Percentiles rank a stretch among this genome's conserved stretches.
phyloP scores from a whole-genome alignment of 352 stramenopile genomes.

The Pythium vanterpoolii region DNA sequence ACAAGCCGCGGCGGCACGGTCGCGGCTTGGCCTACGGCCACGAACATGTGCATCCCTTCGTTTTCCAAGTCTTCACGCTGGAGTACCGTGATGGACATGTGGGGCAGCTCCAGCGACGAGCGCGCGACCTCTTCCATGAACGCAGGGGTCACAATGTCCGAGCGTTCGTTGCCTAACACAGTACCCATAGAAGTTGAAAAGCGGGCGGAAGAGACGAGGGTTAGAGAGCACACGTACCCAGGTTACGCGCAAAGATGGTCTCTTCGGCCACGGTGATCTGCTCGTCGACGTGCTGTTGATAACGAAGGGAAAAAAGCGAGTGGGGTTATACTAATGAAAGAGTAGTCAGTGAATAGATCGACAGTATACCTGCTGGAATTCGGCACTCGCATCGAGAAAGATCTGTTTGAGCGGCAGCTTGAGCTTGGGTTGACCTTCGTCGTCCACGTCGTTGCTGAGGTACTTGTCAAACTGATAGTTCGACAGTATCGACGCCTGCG shows the following conservation, averaged over 20 bases:
- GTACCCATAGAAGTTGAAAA: not conserved
- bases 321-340: not conserved
- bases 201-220: not conserved
- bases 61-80: constrained; percentile 71
- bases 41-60: constrained; percentile 85
- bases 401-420: constrained; percentile 65
- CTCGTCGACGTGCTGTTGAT: constrained; percentile 49
- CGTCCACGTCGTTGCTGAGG: constrained; percentile 50
- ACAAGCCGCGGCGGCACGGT: constrained; percentile 75
- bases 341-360: not conserved
- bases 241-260: constrained; percentile 83
- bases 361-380: constrained; percentile 50
- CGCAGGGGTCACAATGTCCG: constrained; percentile 68
- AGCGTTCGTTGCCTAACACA: constrained; percentile 61
- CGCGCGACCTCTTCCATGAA: constrained; percentile 81
- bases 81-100: constrained; percentile 77
- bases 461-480: constrained; percentile 90
- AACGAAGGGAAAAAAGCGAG: not conserved
- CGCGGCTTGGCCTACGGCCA: constrained; percentile 74
- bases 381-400: constrained; percentile 43
- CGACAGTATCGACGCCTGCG: constrained; percentile 76
- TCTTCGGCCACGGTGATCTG: constrained; percentile 70
- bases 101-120: constrained; percentile 63
- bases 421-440: constrained; percentile 62
- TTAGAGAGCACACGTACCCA: constrained; percentile 31